phyloP scores from a whole-genome alignment of 306 rosid species.

The Cucurbita ficifolia region DNA sequence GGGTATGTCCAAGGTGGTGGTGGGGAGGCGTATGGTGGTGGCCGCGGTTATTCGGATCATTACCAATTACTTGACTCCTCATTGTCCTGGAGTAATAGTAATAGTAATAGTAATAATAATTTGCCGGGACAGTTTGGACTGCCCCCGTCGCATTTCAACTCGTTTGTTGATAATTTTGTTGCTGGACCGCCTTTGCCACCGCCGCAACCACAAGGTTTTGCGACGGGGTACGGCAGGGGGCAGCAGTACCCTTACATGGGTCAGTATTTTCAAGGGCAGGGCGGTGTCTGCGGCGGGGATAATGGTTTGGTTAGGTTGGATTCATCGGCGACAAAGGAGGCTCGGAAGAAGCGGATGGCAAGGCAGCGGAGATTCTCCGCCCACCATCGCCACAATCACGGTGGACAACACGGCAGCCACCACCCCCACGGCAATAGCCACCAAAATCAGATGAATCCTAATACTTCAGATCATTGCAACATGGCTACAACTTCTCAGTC shows the following conservation, averaged over 20 bases:
- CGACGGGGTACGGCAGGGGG: conserved; percentile 19
- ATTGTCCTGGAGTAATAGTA: conserved; percentile 32
- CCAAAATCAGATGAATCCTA: conserved; percentile 12
- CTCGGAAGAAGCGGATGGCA: conserved; percentile 90
- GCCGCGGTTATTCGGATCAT: conserved; percentile 12
- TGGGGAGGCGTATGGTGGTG: not conserved
- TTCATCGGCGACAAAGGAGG: conserved; percentile 80
- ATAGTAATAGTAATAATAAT: not conserved
- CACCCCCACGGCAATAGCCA: conserved; percentile 13
- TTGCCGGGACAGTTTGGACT: conserved; percentile 25
- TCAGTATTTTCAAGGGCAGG: conserved; percentile 30
- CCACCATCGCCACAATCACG: conserved; percentile 26
- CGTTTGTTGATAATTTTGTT: conserved; percentile 25
- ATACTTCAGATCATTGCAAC: conserved; percentile 21
- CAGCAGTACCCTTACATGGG: conserved; percentile 24
- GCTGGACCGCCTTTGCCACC: not conserved
- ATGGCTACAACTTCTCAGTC: conserved; percentile 10
- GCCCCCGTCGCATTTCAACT: conserved; percentile 29
- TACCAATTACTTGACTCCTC: conserved; percentile 39
- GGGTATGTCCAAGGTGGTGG: conserved; percentile 26
- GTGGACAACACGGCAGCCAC: not conserved
- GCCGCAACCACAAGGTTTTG: conserved; percentile 11
- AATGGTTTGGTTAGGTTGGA: conserved; percentile 46
- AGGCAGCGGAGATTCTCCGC: conserved; percentile 50
- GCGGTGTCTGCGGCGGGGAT: conserved; percentile 7